Base-by-base conservation (phyloP, 352 stramenopile genomes). In the Elongisporangium prolatum region DNA sequence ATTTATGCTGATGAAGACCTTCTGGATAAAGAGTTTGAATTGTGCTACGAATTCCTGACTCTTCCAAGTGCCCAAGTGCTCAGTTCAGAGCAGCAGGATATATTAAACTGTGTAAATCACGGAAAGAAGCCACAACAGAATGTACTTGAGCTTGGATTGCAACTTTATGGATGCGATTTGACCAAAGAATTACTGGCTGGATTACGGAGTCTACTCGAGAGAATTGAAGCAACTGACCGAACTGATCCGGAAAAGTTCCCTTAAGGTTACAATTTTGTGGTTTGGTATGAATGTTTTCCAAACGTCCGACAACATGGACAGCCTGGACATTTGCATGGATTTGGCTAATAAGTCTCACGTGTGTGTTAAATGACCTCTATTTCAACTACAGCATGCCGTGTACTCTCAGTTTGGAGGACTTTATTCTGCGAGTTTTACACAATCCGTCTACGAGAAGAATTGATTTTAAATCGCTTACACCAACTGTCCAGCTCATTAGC, bases 111-210 rank as follows among this genome's bases (percentile, higher is more conserved):
- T 9, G 28, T 40, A 9, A 13, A 40, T 8, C 1, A 13, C 8
- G 28, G 28, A 2, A 9, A 34, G 3, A 59, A 63, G 7, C 34
- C 34, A 11, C 38, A 44, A 16, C 14, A 63, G 18, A 64, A 64
- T 16, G 8, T 40, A 13, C 4, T 40, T 13, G 28, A 40, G 28
- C 28, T 40, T 40, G 28, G 28, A 8, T 40, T 40, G 28, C 28
- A 40, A 9, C 28, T 40, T 8, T 2, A 2, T 2, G 8, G 14
- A 14, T 40, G 28, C 28, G 14, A 40, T 14, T 9, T 13, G 28
- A 40, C 28, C 9, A 13, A 40, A 40, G 5, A 40, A 40, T 13
- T 40, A 13, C 4, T 40, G 8, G 28, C 14, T 14, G 5, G 28
- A 8, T 40, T 40, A 40, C 28, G 14, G 28, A 5, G 28, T 2